A percentile compares a stretch with the other conserved stretches of the same genome.
phyloP scores from a whole-genome alignment of 768 basidiomycete genomes.

The Phylloporus arenicola region DNA sequence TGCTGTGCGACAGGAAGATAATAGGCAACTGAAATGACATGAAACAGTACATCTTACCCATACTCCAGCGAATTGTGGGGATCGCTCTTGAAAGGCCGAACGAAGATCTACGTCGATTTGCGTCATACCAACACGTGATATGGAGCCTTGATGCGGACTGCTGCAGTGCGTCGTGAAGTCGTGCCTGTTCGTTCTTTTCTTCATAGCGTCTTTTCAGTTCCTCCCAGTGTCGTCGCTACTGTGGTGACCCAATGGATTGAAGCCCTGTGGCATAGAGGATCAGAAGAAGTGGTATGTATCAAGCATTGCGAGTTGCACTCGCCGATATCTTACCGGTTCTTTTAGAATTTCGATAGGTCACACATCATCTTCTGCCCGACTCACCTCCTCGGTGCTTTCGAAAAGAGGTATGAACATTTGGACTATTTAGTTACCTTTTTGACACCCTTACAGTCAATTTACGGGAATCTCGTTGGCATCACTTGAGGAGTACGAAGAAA shows the following conservation, averaged over 20 bases:
- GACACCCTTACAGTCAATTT: conserved; percentile 35
- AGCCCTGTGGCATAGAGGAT: conserved; percentile 39
- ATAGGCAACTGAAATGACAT: background rate
- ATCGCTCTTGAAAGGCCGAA: conserved; percentile 32
- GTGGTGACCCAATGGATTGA: conserved; percentile 47
- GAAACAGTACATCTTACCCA: conserved; percentile 12
- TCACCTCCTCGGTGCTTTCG: conserved; percentile 34
- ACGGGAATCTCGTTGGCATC: conserved; percentile 35
- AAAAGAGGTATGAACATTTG: conserved; percentile 35
- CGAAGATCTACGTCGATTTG: conserved; percentile 40
- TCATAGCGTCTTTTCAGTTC: conserved; percentile 23
- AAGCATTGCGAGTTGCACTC: background rate
- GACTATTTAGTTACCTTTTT: background rate
- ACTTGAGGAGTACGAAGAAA: conserved; percentile 34
- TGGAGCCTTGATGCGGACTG: conserved; percentile 42
- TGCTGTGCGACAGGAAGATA: background rate
- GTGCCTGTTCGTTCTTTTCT: background rate
- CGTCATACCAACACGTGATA: conserved; percentile 51
- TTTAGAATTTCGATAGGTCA: conserved; percentile 31
- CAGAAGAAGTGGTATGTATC: conserved; percentile 7
- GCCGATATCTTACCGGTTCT: conserved; percentile 1
- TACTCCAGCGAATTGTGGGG: conserved; percentile 36
- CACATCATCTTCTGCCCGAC: conserved; percentile 41
- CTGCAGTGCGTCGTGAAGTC: conserved; percentile 32
- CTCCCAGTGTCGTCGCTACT: conserved; percentile 28